Evolutionary conservation across 2,329 filamentous ascomycete genomes (phyloP).

Genomic region (Beauveria sp.): DNA sequence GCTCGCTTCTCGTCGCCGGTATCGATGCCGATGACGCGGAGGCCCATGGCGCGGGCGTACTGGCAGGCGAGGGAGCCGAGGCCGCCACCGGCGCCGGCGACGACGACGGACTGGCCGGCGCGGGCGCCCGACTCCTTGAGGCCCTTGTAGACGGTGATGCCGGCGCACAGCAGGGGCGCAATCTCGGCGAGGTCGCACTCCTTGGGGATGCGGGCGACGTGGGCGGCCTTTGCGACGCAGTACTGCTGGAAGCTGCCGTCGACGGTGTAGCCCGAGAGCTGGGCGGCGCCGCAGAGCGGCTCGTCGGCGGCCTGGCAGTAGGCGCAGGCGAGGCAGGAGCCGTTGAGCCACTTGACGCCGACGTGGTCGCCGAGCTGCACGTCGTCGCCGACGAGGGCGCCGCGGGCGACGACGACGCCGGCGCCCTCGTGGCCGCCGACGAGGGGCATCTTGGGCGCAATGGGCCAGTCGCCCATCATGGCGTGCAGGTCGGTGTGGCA

Average conservation of each 20-base stretch:
- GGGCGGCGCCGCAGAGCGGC: slow-evolving; percentile 68
- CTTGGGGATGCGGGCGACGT: slow-evolving; percentile 76
- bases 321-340: slow-evolving; percentile 72
- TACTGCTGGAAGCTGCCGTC: slow-evolving; percentile 94
- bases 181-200: slow-evolving; percentile 68
- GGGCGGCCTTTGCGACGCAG: slow-evolving; percentile 75
- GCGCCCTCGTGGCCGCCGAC: slow-evolving; percentile 78
- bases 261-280: slow-evolving; percentile 84
- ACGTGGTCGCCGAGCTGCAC: slow-evolving; percentile 76
- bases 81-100: slow-evolving; percentile 69
- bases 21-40: slow-evolving; percentile 75
- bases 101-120: slow-evolving; percentile 62
- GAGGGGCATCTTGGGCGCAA: slow-evolving; percentile 72
- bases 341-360: slow-evolving; percentile 91
- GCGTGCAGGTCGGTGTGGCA: slow-evolving; percentile 81
- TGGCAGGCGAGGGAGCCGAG: slow-evolving; percentile 66
- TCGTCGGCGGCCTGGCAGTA: slow-evolving; percentile 80
- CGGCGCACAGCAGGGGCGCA: slow-evolving; percentile 74
- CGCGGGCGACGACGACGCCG: slow-evolving; percentile 73
- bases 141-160: slow-evolving; percentile 81
- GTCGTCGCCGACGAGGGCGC: slow-evolving; percentile 63
- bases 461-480: slow-evolving; percentile 83
- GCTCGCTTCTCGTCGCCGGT: slow-evolving; percentile 72
- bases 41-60: slow-evolving; percentile 86
- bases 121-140: slow-evolving; percentile 59